phyloP scores from a whole-genome alignment of 345 rosid species.

The Cardamine chenopodiifolia region DNA sequence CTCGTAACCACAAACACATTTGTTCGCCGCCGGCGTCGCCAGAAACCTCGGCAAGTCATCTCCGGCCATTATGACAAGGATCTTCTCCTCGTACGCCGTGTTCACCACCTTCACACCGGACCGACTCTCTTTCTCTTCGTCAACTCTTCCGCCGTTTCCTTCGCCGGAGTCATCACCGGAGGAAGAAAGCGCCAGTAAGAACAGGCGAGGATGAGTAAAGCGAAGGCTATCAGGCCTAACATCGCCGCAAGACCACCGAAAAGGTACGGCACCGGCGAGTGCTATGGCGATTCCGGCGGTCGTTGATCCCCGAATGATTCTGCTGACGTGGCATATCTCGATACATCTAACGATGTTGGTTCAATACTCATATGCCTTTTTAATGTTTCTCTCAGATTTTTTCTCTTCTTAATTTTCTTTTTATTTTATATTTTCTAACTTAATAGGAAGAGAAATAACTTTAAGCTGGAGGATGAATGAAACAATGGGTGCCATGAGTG shows the following conservation, averaged over 20 bases:
- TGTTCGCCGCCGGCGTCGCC: slow-evolving; percentile 59
- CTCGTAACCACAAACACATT: slow-evolving; percentile 42
- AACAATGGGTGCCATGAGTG: slow-evolving; percentile 35
- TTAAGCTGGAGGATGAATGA: slow-evolving; percentile 20
- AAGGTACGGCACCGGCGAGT: slow-evolving; percentile 78
- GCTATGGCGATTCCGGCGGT: slow-evolving; percentile 60
- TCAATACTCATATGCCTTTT: slow-evolving; percentile 26
- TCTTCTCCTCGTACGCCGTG: slow-evolving; percentile 53
- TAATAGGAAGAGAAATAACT: slow-evolving; percentile 7
- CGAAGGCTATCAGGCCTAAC: slow-evolving; percentile 72
- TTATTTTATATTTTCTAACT: neutral
- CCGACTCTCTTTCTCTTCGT: slow-evolving; percentile 45
- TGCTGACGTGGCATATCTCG: slow-evolving; percentile 31
- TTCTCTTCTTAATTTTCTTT: neutral
- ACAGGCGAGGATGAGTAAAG: slow-evolving; percentile 69
- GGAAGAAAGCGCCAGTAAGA: slow-evolving; percentile 63
- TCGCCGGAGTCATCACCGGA: slow-evolving; percentile 39
- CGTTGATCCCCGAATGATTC: slow-evolving; percentile 10
- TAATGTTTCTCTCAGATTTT: slow-evolving; percentile 3
- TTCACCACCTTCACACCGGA: slow-evolving; percentile 27
- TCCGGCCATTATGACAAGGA: slow-evolving; percentile 78
- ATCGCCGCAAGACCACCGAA: slow-evolving; percentile 78
- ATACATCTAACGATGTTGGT: slow-evolving; percentile 29
- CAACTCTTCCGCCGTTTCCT: slow-evolving; percentile 43
- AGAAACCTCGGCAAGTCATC: slow-evolving; percentile 63